Conservation (phyloP, 768 basidiomycete species). For the Mrakia gelida region DNA sequence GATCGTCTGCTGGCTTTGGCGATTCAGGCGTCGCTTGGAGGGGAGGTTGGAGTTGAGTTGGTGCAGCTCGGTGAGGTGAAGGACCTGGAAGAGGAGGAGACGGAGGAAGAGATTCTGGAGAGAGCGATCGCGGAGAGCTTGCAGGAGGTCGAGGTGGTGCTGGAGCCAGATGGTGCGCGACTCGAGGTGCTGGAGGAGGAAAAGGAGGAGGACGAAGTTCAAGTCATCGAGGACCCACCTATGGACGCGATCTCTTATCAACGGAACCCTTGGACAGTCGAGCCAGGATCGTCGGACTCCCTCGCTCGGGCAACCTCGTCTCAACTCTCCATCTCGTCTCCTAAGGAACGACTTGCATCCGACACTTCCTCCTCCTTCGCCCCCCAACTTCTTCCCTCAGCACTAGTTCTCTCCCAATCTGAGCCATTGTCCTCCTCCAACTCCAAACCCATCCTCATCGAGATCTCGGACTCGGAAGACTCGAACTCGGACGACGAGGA, state of each 20-base stretch:
- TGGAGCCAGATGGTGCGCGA: not conserved
- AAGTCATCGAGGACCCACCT: not conserved
- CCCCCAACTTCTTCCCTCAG: not conserved
- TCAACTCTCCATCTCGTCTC: not conserved
- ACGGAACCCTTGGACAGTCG: not conserved
- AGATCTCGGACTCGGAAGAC: not conserved
- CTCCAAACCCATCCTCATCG: not conserved
- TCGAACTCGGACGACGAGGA: not conserved
- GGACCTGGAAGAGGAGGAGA: not conserved
- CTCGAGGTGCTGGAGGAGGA: not conserved
- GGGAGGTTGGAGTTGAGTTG: no score
- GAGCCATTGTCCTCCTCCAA: no score
- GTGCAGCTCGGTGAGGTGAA: not conserved
- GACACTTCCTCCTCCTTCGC: not conserved
- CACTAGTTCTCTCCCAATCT: not conserved
- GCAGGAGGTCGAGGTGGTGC: conserved; percentile 3
- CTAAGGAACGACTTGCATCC: not conserved
- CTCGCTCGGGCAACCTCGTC: not conserved
- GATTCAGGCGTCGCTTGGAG: conserved; percentile 11
- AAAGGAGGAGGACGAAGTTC: no score
- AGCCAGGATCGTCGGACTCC: not conserved
- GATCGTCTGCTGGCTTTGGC: conserved; percentile 18
- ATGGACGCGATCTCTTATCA: not conserved
- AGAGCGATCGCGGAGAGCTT: conserved; percentile 37
- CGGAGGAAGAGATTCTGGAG: not conserved